Evolutionary conservation across 306 rosid species (phyloP), one percentile per base, ranked within the genome.

Genomic region (Prunus campanulata): DNA sequence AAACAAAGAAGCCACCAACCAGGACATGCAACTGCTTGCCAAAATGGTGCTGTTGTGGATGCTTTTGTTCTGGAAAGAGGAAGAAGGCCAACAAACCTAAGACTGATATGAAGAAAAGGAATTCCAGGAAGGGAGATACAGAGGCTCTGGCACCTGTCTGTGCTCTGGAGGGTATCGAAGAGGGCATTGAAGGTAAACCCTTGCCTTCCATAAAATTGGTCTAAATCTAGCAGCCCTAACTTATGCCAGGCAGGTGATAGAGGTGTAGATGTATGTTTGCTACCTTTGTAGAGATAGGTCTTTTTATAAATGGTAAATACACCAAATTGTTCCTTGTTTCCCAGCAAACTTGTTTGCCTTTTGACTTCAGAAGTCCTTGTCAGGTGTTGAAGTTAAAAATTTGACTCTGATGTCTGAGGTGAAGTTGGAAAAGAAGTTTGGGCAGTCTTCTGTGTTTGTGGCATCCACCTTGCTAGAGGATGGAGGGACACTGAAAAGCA

Each of bases 21-120:
- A 86, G 82, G 69, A 89, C 93, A 48, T 89, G 96, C 80, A 87
- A 89, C 51, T 89, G 91, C 65, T 86, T 85, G 90, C 78, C 86
- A 6, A 84, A 84, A 59, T 91, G 90, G 87, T 88, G 88, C 62
- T 86, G 85, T 39, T 83, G 70, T 68, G 82, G 80, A 62, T 77
- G 66, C 44, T 82, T 85, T 74, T 78, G 78, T 67, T 75, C 76
- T 54, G 80, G 79, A 32, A 86, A 79, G 63, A 74, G 70, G 83
- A 79, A 82, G 56, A 91, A 86, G 83, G 55, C 49, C 44, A 83
- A 84, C 62, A 78, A 87, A 71, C 71, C 78, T 0, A 87, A 83
- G 78, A 48, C 68, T 22, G 90, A 88, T 49, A 35, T 59, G 24
- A 65, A 68, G 75, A 89, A 78, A 3, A 81, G 7, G 65, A 70